Evolutionary conservation across 495 filamentous ascomycete genomes (phyloP).

Genomic region (Corynascus novoguineensis): DNA sequence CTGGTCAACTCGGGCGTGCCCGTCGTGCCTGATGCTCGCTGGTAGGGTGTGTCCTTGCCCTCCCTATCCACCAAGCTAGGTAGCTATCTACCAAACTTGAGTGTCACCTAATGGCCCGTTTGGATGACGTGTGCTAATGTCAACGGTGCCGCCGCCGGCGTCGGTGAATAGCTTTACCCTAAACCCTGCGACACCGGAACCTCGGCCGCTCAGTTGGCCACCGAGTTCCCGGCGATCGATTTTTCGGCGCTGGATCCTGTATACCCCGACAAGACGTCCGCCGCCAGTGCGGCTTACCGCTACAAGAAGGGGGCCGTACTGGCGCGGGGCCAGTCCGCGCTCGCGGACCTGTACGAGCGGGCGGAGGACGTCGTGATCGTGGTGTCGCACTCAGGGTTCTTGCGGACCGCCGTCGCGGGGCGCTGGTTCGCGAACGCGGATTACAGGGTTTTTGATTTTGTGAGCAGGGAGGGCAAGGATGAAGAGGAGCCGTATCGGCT

Average conservation of each 20-base stretch:
- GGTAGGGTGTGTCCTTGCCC: constrained; percentile 29
- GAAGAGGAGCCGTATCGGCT: constrained; percentile 21
- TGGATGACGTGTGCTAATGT: no score
- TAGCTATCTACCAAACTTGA: not conserved
- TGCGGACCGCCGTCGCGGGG: constrained; percentile 42
- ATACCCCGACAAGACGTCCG: constrained; percentile 50
- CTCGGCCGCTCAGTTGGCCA: constrained; percentile 30
- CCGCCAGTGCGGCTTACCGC: constrained; percentile 35
- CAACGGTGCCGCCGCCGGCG: no score
- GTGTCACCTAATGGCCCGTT: no score
- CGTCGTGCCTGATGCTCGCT: constrained; percentile 45
- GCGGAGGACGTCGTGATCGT: constrained; percentile 48
- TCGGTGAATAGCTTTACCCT: constrained; percentile 49
- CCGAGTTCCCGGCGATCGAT: constrained; percentile 47
- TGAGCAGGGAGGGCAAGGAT: constrained; percentile 25
- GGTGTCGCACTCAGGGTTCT: constrained; percentile 52
- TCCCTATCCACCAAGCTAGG: not conserved
- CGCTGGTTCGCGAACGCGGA: constrained; percentile 51
- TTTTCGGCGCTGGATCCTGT: constrained; percentile 46
- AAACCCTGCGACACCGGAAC: constrained; percentile 54
- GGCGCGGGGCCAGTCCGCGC: constrained; percentile 39
- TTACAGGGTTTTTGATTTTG: constrained; percentile 54
- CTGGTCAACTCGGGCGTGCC: constrained; percentile 43
- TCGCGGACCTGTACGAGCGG: constrained; percentile 41
- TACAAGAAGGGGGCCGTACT: constrained; percentile 42